Evolutionary conservation across 345 rosid species (phyloP).

Genomic region (Balakata baccata): DNA sequence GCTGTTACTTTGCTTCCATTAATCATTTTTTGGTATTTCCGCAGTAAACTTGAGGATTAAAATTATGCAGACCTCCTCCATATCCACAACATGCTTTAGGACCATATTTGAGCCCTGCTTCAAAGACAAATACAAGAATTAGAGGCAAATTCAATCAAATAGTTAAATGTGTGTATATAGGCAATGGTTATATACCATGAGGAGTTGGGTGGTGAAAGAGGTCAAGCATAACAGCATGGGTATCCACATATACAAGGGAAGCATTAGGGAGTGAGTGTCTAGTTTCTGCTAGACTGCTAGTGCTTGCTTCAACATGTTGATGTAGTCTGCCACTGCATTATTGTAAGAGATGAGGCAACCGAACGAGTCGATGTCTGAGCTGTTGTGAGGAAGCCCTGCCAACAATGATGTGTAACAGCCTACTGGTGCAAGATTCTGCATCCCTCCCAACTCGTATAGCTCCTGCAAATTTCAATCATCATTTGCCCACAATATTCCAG

Average conservation of each 20-base stretch:
- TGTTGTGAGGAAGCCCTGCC: slow-evolving; percentile 40
- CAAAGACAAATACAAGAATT: neutral
- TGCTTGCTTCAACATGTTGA: slow-evolving; percentile 41
- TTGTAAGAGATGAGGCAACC: slow-evolving; percentile 64
- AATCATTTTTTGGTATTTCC: slow-evolving; percentile 54
- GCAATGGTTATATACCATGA: slow-evolving; percentile 37
- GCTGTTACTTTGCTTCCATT: slow-evolving; percentile 20
- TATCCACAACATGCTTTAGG: slow-evolving; percentile 73
- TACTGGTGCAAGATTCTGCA: slow-evolving; percentile 69
- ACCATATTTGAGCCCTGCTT: slow-evolving; percentile 52
- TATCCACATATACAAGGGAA: slow-evolving; percentile 54
- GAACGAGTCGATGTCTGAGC: slow-evolving; percentile 48
- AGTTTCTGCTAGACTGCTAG: slow-evolving; percentile 33
- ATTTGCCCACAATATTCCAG: neutral
- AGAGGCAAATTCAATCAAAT: neutral
- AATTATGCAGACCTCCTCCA: slow-evolving; percentile 58
- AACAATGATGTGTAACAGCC: slow-evolving; percentile 71
- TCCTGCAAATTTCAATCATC: slow-evolving; percentile 41
- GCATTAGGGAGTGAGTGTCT: slow-evolving; percentile 40
- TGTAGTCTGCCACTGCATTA: slow-evolving; percentile 56
- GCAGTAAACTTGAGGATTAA: slow-evolving; percentile 44
- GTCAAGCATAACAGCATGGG: slow-evolving; percentile 43
- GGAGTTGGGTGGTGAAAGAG: slow-evolving; percentile 54
- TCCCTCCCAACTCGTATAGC: slow-evolving; percentile 57
- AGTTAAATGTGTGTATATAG: no score